Evolutionary conservation across 2,329 filamentous ascomycete species (phyloP).

Genomic region (Paracoccidioides brasiliensis): DNA sequence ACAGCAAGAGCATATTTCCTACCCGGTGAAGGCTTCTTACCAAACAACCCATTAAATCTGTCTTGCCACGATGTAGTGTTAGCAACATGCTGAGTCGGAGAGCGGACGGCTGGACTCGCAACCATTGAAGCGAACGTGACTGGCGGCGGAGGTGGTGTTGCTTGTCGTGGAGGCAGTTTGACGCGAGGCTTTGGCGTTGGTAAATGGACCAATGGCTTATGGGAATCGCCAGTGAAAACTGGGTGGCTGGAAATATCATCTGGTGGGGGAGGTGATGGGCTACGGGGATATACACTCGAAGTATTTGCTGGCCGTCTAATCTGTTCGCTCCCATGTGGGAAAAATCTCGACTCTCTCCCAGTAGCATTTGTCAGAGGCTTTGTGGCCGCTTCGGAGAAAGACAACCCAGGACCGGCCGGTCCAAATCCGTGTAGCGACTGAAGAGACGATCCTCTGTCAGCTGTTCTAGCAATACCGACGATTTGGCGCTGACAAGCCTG

Average conservation of each 20-base stretch:
- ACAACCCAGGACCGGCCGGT: slow-evolving; percentile 23
- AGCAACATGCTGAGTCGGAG: slow-evolving; percentile 30
- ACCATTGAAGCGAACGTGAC: slow-evolving; percentile 34
- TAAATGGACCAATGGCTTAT: slow-evolving; percentile 43
- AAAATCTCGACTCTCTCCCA: slow-evolving; percentile 36
- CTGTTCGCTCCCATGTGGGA: slow-evolving; percentile 30
- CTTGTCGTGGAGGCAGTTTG: slow-evolving; percentile 54
- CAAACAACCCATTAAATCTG: slow-evolving; percentile 64
- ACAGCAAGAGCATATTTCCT: slow-evolving; percentile 46
- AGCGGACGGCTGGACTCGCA: slow-evolving; percentile 26
- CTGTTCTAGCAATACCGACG: slow-evolving; percentile 24
- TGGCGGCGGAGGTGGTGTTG: slow-evolving; percentile 30
- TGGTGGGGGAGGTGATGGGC: slow-evolving; percentile 43
- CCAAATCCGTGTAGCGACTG: slow-evolving; percentile 25
- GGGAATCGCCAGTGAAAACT: slow-evolving; percentile 38
- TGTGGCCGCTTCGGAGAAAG: slow-evolving; percentile 22
- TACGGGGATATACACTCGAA: slow-evolving; percentile 23
- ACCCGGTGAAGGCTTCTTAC: slow-evolving; percentile 42
- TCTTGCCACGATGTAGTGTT: slow-evolving; percentile 57
- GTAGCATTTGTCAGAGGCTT: slow-evolving; percentile 24
- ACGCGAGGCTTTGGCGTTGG: slow-evolving; percentile 58
- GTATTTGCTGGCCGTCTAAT: slow-evolving; percentile 20
- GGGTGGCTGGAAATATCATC: slow-evolving; percentile 44
- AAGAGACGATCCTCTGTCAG: slow-evolving; percentile 16
- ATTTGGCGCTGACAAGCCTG: slow-evolving; percentile 28